phyloP scores from a whole-genome alignment of 331 rosid species.

The Acacia concinna region DNA sequence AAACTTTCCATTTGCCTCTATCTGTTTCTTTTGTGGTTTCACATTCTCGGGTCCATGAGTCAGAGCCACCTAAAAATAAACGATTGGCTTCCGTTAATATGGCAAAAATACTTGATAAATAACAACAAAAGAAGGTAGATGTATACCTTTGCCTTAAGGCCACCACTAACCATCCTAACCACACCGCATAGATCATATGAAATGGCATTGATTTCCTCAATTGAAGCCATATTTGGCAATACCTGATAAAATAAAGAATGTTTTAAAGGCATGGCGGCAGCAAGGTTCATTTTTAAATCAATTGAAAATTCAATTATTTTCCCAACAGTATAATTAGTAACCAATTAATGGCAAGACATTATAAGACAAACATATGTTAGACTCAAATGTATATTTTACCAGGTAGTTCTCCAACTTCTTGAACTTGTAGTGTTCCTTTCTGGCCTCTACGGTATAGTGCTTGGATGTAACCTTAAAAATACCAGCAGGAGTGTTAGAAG shows the following conservation, averaged over 20 bases:
- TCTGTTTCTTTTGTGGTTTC: slow-evolving; percentile 82
- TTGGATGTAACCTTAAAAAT: slow-evolving; percentile 79
- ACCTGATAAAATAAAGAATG: slow-evolving; percentile 56
- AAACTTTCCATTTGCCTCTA: slow-evolving; percentile 82
- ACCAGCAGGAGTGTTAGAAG: slow-evolving; percentile 29
- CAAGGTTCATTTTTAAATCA: slow-evolving; percentile 23
- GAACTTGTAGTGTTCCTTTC: slow-evolving; percentile 88
- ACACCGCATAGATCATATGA: slow-evolving; percentile 86
- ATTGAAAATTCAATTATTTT: slow-evolving; percentile 17
- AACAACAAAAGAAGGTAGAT: slow-evolving; percentile 27
- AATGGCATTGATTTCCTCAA: slow-evolving; percentile 75
- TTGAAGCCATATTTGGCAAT: slow-evolving; percentile 96
- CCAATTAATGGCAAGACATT: slow-evolving; percentile 8
- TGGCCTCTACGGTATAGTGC: slow-evolving; percentile 83
- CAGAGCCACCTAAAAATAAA: slow-evolving; percentile 76
- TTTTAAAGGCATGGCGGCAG: slow-evolving; percentile 15
- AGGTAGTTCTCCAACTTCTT: slow-evolving; percentile 67
- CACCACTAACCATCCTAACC: slow-evolving; percentile 70
- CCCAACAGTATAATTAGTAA: slow-evolving; percentile 3
- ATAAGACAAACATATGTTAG: slow-evolving; percentile 26
- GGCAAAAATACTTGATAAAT: slow-evolving; percentile 12
- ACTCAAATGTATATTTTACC: slow-evolving; percentile 50
- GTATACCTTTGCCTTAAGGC: slow-evolving; percentile 78
- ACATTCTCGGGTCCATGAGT: slow-evolving; percentile 97
- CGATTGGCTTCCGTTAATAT: slow-evolving; percentile 25